phyloP scores from a whole-genome alignment of 371 early-diverging fungal species.

The Lichtheimia hyalospora region DNA sequence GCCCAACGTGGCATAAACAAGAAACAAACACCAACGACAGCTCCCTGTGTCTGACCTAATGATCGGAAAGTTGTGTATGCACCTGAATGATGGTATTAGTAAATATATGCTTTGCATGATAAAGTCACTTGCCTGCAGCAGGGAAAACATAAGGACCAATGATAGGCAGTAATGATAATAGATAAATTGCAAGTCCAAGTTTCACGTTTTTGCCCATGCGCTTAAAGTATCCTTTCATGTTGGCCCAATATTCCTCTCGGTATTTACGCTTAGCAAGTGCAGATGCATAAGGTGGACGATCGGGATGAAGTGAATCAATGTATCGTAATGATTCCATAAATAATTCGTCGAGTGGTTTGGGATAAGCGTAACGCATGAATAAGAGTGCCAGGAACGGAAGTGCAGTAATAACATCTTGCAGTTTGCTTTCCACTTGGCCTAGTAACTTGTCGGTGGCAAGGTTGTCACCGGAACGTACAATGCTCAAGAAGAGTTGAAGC shows the following conservation, averaged over 20 bases:
- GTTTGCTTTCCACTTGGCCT: conserved; percentile 18
- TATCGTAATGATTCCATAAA: conserved; percentile 60
- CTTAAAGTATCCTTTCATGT: conserved; percentile 47
- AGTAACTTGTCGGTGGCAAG: conserved; percentile 24
- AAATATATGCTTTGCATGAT: neutral
- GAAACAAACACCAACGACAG: conserved; percentile 47
- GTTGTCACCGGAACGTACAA: conserved; percentile 19
- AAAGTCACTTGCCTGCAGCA: conserved; percentile 38
- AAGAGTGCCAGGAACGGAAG: conserved; percentile 56
- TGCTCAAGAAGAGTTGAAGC: conserved; percentile 28
- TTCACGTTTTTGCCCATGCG: conserved; percentile 54
- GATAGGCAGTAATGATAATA: conserved; percentile 54
- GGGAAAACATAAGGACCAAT: conserved; percentile 64
- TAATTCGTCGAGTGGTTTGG: conserved; percentile 63
- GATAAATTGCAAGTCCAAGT: conserved; percentile 41
- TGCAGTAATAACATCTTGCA: conserved; percentile 38
- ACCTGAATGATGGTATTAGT: conserved; percentile 17
- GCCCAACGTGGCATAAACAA: conserved; percentile 45
- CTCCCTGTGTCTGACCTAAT: conserved; percentile 44
- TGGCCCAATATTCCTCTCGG: conserved; percentile 51
- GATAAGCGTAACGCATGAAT: conserved; percentile 65
- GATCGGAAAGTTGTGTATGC: conserved; percentile 45
- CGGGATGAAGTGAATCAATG: conserved; percentile 42
- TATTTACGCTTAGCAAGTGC: conserved; percentile 40
- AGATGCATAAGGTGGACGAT: conserved; percentile 48